Evolutionary conservation across 139 green algal species (phyloP), one percentile per base, ranked within the genome.

Genomic region (Gonium pectorale): DNA sequence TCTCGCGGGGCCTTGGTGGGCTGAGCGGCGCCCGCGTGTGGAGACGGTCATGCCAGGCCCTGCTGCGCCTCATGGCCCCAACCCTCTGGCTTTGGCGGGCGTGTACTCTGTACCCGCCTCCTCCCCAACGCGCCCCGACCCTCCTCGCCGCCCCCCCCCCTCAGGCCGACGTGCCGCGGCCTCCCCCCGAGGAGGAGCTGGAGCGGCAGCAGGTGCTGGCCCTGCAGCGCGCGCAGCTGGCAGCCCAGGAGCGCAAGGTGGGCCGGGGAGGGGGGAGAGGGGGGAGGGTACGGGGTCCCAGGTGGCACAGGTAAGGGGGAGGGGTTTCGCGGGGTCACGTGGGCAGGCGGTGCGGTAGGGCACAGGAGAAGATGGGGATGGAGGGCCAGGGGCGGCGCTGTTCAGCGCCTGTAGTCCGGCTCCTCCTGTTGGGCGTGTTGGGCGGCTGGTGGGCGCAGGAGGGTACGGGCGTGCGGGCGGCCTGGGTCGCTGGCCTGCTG

Each of bases 91-190:
- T 17, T 56, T 17, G 13, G 13, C 13, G 17, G 13, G 13, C 49
- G 13, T 17, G 17, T 56, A 13, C 49, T 56, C 49, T 26, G 13
- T 13, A 56, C 49, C 13, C 49, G 13, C 49, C 49, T 17, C 13
- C 17, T 13, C 49, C 49, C 49, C 49, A 17, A 17, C 13, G 13
- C 17, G 49, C 49, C 13, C 49, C 13, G 13, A 56, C 49, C 49
- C 49, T 56, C 49, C 13, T 17, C 13, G 13, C 49, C 49, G 37
- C 11, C 44, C 11, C 52, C n/a, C 41, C 41, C 3, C 27, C 41
- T 5, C 83, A 93, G 92, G 79, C 83, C 3, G 90, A 97, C 31
- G 91, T 96, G 59, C 94, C 94, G 33, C 79, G 74, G n/a, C 73
- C 90, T 7, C 93, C 94, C 0, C 69, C 89, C 3, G 89, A 93